Conservation (phyloP, 2,329 filamentous ascomycete species). For the Hymenoscyphus fructigenus region DNA sequence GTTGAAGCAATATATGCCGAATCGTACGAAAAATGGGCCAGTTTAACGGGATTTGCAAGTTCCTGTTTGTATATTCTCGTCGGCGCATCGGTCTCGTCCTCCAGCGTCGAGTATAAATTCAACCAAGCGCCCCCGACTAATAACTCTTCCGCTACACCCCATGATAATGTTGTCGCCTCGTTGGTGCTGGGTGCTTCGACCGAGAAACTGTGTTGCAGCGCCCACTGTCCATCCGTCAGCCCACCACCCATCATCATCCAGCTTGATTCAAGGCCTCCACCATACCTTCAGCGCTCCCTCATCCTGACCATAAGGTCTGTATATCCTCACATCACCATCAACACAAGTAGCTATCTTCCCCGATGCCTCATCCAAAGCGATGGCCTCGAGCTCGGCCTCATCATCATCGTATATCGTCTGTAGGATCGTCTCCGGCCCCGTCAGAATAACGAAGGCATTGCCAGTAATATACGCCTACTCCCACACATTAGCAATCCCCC, state of each 20-base stretch:
- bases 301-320: conserved; percentile 69
- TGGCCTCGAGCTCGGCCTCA: conserved; percentile 61
- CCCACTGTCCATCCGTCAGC: conserved; percentile 51
- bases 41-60: conserved; percentile 71
- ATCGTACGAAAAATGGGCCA: conserved; percentile 80
- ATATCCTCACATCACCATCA: conserved; percentile 66
- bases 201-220: conserved; percentile 61
- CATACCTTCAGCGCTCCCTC: conserved; percentile 73
- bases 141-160: conserved; percentile 84
- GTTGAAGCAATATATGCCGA: conserved; percentile 83
- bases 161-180: conserved; percentile 66
- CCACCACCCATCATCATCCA: conserved; percentile 4
- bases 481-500: background rate
- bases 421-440: conserved; percentile 69
- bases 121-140: conserved; percentile 72
- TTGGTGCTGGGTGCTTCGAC: conserved; percentile 42
- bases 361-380: conserved; percentile 76
- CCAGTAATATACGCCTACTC: conserved; percentile 83
- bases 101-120: conserved; percentile 60
- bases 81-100: conserved; percentile 38
- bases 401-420: conserved; percentile 92
- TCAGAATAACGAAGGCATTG: conserved; percentile 80
- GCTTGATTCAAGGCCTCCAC: conserved; percentile 19
- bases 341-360: conserved; percentile 84
- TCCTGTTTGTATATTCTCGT: conserved; percentile 70